Evolutionary conservation across 176 grass and related monocot species (phyloP).

Genomic region (Melocanna baccifera): DNA sequence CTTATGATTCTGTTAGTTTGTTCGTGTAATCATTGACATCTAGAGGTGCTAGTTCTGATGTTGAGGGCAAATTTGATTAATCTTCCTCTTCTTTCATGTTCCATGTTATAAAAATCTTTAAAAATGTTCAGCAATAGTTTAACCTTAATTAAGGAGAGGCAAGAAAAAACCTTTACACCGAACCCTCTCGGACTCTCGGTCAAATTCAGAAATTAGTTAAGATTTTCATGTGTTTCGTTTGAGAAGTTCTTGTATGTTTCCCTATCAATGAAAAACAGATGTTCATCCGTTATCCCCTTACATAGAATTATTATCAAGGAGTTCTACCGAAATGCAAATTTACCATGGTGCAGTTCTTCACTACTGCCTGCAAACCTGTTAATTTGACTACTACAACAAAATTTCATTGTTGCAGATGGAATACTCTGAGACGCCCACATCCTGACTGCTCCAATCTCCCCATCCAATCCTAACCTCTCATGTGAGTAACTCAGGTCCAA

Average conservation of each 20-base stretch:
- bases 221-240: not conserved
- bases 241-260: not conserved
- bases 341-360: not conserved
- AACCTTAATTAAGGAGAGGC: not conserved
- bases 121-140: not conserved
- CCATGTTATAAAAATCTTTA: not conserved
- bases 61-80: not conserved
- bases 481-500: not conserved
- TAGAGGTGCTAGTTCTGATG: not conserved
- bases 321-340: not conserved
- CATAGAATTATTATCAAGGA: not conserved
- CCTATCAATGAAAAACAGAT: not conserved
- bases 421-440: not conserved
- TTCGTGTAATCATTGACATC: not conserved
- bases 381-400: not conserved
- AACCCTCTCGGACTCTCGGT: not conserved
- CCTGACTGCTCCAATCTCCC: not conserved
- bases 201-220: not conserved
- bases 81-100: not conserved
- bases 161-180: not conserved
- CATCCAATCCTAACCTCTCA: not conserved
- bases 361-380: not conserved
- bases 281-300: not conserved
- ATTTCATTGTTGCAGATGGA: conserved; percentile 29
- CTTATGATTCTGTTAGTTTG: not conserved